Evolutionary conservation across 768 basidiomycete species (phyloP).

Genomic region (Punctularia strigosozonata): DNA sequence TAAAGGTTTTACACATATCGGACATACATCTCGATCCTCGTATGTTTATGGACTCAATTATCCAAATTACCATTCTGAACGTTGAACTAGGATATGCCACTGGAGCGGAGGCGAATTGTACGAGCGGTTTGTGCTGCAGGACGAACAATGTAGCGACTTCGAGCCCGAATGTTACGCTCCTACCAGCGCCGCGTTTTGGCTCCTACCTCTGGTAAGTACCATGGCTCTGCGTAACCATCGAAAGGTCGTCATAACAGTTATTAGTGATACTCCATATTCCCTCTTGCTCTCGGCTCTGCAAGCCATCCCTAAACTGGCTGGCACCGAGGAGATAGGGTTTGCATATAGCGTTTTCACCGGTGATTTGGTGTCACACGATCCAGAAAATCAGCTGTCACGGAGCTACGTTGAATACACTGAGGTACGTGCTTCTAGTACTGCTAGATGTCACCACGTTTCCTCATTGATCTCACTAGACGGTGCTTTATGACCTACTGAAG

Average conservation of each 20-base stretch:
- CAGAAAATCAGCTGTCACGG: constrained; percentile 51
- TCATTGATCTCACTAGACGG: constrained; percentile 25
- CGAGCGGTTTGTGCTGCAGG: constrained; percentile 55
- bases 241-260: background rate
- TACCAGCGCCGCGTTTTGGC: constrained; percentile 61
- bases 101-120: constrained; percentile 64
- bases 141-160: constrained; percentile 32
- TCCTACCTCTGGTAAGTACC: constrained; percentile 40
- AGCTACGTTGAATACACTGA: constrained; percentile 52
- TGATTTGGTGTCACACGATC: constrained; percentile 65
- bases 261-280: constrained; percentile 52
- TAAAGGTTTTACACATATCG: constrained; percentile 69
- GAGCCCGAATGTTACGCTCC: constrained; percentile 37
- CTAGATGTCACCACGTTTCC: background rate
- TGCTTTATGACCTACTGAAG: constrained; percentile 58
- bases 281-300: constrained; percentile 48
- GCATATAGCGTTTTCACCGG: constrained; percentile 61
- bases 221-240: background rate
- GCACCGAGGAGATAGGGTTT: constrained; percentile 49
- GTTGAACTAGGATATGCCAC: constrained; percentile 64
- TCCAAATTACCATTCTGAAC: too few species aligned
- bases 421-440: constrained; percentile 21
- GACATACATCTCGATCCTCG: constrained; percentile 71
- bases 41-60: constrained; percentile 24
- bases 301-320: constrained; percentile 56